Evolutionary conservation across 1,284 basidiomycete genomes (phyloP), one percentile per base, ranked within the genome.

Genomic region (Rugosomyces carneus): DNA sequence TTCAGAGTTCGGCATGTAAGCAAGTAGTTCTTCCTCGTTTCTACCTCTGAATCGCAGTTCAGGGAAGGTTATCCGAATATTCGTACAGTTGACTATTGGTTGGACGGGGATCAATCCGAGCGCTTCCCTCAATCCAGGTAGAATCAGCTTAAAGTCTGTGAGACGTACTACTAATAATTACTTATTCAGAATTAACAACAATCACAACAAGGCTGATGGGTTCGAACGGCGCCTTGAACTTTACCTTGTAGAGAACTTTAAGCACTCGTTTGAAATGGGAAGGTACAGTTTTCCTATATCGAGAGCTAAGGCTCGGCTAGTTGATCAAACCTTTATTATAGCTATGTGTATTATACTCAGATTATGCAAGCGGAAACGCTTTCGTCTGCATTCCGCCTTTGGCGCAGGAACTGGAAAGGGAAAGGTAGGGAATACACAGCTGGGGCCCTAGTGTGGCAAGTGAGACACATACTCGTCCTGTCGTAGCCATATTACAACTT

Each of bases 181-280:
- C 16, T 21, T 38, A 26, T 8, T 53, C 13, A 83, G 88, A 55
- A 75, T 73, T 11, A 84, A 82, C 58, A 79, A 73, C 50, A 84
- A 84, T 58, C 93, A 94, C 64, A 94, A 94, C 73, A 94, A 95
- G 63, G 92, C 90, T 1, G 80, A 75, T 59, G 90, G 89, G 0
- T 92, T 84, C 57, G 91, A 93, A 67, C 76, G 92, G 47, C 79
- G 91, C 26, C 66, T 94, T n/a, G 91, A 88, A 76, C 72, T 89
- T 18, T 94, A 93, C 64, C 75, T 94, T 37, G 73, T 91, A 60
- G 92, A 94, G 66, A 94, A 94, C 67, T 90, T 91, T 69, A 89
- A 80, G 64, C 89, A 93, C 61, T 75, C 85, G 0, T 91, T 92
- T 60, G 86, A 93, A 59, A 87, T 93, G 70, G 84, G 90, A 59